Base-by-base conservation (phyloP, 2,329 filamentous ascomycete species). In the Gremmenia infestans region DNA sequence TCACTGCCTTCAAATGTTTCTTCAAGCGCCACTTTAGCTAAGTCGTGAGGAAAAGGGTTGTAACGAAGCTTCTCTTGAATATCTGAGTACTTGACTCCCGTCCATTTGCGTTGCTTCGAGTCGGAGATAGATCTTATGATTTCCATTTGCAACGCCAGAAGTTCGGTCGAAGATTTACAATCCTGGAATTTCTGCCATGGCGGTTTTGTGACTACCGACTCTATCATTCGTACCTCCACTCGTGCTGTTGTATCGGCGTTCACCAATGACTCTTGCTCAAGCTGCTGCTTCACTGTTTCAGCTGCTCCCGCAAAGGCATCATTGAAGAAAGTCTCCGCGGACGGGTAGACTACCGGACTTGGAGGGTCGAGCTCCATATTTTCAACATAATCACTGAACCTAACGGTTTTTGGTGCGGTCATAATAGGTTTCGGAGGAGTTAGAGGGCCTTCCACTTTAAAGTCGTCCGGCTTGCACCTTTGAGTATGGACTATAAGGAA, bases 181-280 rank as follows among this genome's bases (percentile, higher is more conserved):
- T 55, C n/a, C 19, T 62, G 59, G 15, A 64, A 54, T 3, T 37
- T 22, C 37, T 72, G 60, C 81, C 81, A 84, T 1, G 79, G 80
- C 4, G 76, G 68, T 6, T 65, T 57, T 11, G 73, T 71, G 15
- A 69, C 59, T 0, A 71, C 67, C 37, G 76, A 73, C 28, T 78
- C 75, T 57, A 83, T 65, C 0, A 68, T 28, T 0, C 80, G 80
- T 4, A 81, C 72, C n/a, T 73, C 63, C 1, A 81, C 72, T 40
- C 80, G 73, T 50, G 72, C 70, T 4, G 72, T 77, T 0, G 77
- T 60, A 45, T 70, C 66, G 42, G 61, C 66, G 37, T 55, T 57
- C n/a, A 65, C 53, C 37, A 72, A 47, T 40, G 60, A 62, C 54
- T 72, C 70, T 54, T 70, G 67, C 36, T 71, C 67, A 28, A 56